A percentile compares a stretch with the other conserved stretches of the same genome.
These are phyloP conservation scores for Fusarium oligoseptatum DNA, from an alignment of 2,329 filamentous ascomycete species.

Conservation along the genomic window DNA sequence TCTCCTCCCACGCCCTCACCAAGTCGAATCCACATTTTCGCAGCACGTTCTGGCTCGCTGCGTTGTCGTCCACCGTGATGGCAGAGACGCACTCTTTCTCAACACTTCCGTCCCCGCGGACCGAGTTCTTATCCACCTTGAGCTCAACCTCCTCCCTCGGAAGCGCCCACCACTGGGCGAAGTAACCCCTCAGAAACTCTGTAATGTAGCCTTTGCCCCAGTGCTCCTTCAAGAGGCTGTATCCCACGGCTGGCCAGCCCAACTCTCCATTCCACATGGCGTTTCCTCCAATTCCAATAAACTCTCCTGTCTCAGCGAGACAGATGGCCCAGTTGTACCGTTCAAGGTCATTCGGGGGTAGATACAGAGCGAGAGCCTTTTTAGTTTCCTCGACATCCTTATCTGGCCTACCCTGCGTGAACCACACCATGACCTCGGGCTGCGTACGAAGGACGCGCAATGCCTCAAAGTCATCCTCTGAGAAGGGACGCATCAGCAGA, in stretches of 20 bases:
- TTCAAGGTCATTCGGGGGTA: constrained; percentile 63
- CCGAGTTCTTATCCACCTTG: constrained; percentile 56
- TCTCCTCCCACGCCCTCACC: constrained; percentile 56
- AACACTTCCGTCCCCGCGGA: constrained; percentile 46
- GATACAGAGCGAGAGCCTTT: constrained; percentile 53
- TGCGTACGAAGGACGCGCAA: constrained; percentile 67
- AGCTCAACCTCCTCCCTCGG: constrained; percentile 60
- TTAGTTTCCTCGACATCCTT: constrained; percentile 59
- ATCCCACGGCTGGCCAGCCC: constrained; percentile 71
- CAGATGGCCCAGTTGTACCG: constrained; percentile 71
- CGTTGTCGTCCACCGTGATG: constrained; percentile 63
- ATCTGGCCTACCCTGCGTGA: constrained; percentile 59
- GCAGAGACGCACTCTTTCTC: constrained; percentile 60
- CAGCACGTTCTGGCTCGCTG: constrained; percentile 68
- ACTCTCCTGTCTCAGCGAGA: constrained; percentile 59
- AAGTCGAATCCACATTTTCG: constrained; percentile 67
- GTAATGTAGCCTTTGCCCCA: constrained; percentile 71
- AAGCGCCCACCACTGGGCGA: constrained; percentile 63
- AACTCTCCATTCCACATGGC: constrained; percentile 52
- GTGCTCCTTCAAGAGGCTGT: constrained; percentile 64
- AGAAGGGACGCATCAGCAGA: constrained; percentile 66
- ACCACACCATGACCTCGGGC: constrained; percentile 74
- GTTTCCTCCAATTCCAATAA: constrained; percentile 65
- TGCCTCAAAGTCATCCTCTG: constrained; percentile 62
- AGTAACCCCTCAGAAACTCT: constrained; percentile 65